phyloP scores from a whole-genome alignment of 352 stramenopile genomes.

The Globisporangium solare region DNA sequence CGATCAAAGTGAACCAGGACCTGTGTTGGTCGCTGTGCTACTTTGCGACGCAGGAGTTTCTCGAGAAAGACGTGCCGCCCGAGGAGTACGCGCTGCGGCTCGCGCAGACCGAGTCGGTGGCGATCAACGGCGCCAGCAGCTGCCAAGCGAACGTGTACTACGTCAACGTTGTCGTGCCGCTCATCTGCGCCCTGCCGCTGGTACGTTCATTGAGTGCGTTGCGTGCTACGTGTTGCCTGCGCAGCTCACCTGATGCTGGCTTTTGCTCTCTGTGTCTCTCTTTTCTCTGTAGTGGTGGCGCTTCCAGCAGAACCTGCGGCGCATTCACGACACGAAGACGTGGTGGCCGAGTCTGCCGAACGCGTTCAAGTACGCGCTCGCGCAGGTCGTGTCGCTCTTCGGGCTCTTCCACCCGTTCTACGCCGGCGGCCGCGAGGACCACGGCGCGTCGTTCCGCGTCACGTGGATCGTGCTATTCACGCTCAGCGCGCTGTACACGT shows the following conservation, averaged over 20 bases:
- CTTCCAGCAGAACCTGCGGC: constrained; percentile 95
- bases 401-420: constrained; percentile 84
- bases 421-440: constrained; percentile 18
- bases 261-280: background rate
- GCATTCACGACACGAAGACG: constrained; percentile 93
- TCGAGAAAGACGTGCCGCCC: constrained; percentile 53
- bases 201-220: constrained; percentile 11
- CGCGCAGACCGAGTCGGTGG: constrained; percentile 14
- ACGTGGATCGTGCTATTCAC: constrained; percentile 79
- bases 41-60: constrained; percentile 92
- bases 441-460: constrained; percentile 43
- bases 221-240: background rate
- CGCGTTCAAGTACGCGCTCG: constrained; percentile 92
- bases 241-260: background rate
- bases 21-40: constrained; percentile 95
- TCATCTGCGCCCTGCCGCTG: constrained; percentile 93
- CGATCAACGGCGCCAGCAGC: constrained; percentile 14
- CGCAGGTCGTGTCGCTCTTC: constrained; percentile 82
- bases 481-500: constrained; percentile 74
- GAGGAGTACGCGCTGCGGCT: constrained; percentile 6
- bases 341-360: constrained; percentile 96
- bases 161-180: constrained; percentile 91
- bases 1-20: constrained; percentile 81
- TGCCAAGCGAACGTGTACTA: constrained; percentile 88
- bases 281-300: constrained; percentile 75